phyloP scores from a whole-genome alignment of 2,329 filamentous ascomycete genomes.

The Penicillium oxalicum region DNA sequence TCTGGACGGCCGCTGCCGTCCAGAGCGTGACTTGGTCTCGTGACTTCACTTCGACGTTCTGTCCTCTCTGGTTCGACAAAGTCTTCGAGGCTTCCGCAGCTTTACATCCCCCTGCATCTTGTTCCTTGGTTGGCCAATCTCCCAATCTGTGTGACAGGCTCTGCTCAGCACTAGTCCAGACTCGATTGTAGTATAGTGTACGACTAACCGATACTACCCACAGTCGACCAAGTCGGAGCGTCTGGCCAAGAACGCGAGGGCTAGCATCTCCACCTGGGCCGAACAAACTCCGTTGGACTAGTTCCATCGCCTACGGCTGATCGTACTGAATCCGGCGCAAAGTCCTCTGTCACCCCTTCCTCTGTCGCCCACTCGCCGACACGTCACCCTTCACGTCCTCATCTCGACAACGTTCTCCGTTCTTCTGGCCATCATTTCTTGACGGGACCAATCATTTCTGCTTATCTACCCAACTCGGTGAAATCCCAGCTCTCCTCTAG shows the following conservation, averaged over 20 bases:
- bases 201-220: too few relatives aligned
- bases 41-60: not conserved
- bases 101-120: too few relatives aligned
- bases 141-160: too few relatives aligned
- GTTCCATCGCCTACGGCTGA: conserved; percentile 23
- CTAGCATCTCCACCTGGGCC: conserved; percentile 17
- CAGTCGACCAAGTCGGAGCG: too few relatives aligned
- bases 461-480: not conserved
- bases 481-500: not conserved
- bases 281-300: conserved; percentile 25
- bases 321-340: conserved; percentile 23
- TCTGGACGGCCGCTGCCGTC: not conserved
- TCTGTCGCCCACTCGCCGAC: conserved; percentile 11
- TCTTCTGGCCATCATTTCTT: conserved; percentile 11
- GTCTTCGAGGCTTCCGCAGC: too few relatives aligned
- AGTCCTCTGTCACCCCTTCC: conserved; percentile 16
- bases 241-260: not conserved
- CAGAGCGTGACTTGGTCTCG: not conserved
- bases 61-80: not conserved
- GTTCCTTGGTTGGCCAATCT: too few relatives aligned
- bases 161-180: too few relatives aligned
- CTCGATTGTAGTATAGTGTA: too few relatives aligned
- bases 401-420: not conserved
- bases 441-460: conserved; percentile 15
- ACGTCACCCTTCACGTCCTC: conserved; percentile 15